These are phyloP conservation scores for Hevea brasiliensis DNA, from an alignment of 345 rosid species.

Conservation along the genomic window DNA sequence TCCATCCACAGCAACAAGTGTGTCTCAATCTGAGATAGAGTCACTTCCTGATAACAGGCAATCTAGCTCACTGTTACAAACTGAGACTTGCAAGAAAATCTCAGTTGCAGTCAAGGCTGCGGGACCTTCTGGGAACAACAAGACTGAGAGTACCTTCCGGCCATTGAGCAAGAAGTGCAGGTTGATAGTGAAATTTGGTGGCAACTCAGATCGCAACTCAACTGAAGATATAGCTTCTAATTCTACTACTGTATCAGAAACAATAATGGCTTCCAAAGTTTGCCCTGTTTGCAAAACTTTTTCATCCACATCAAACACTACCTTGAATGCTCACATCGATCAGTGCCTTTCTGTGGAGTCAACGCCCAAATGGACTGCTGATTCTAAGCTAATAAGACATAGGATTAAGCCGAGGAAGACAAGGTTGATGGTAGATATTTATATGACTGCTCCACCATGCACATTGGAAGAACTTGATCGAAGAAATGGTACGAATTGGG, in stretches of 20 bases:
- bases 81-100: constrained; percentile 32
- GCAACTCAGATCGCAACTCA: constrained; percentile 52
- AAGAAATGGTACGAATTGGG: constrained; percentile 81
- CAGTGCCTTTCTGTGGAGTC: constrained; percentile 88
- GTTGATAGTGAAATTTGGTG: constrained; percentile 69
- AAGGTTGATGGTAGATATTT: constrained; percentile 80
- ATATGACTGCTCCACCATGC: constrained; percentile 59
- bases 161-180: constrained; percentile 63
- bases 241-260: constrained; percentile 56
- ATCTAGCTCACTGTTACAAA: constrained; percentile 36
- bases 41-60: constrained; percentile 39
- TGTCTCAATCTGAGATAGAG: constrained; percentile 56
- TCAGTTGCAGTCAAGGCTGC: constrained; percentile 33
- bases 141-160: constrained; percentile 40
- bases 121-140: constrained; percentile 30
- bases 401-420: constrained; percentile 75
- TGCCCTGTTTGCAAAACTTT: constrained; percentile 99
- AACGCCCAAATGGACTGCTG: constrained; percentile 57
- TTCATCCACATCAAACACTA: constrained; percentile 94
- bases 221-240: constrained; percentile 68
- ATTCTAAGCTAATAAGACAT: constrained; percentile 57
- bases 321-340: constrained; percentile 97
- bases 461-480: constrained; percentile 89
- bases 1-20: constrained; percentile 50
- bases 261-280: constrained; percentile 77